phyloP scores from a whole-genome alignment of 495 filamentous ascomycete genomes.

The Immersiella caudata region DNA sequence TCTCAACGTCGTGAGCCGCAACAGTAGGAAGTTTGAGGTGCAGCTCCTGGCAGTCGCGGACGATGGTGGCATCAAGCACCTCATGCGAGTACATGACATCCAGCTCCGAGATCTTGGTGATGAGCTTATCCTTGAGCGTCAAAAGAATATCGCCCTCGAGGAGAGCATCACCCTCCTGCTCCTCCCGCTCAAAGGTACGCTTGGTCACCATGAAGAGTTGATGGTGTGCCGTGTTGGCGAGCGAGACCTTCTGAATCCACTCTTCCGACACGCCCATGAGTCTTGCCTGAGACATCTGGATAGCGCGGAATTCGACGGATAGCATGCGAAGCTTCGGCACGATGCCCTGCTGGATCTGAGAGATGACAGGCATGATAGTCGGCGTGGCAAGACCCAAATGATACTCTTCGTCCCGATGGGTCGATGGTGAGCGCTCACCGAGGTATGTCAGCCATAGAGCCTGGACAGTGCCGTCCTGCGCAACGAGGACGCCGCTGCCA shows the following conservation, averaged over 20 bases:
- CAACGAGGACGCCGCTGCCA: slow-evolving; percentile 89
- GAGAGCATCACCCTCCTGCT: slow-evolving; percentile 64
- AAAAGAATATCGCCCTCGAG: slow-evolving; percentile 93
- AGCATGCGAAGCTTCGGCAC: slow-evolving; percentile 84
- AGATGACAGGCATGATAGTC: slow-evolving; percentile 79
- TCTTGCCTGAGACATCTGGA: slow-evolving; percentile 96
- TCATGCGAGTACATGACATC: slow-evolving; percentile 96
- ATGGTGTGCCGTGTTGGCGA: slow-evolving; percentile 85
- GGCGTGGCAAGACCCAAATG: slow-evolving; percentile 92
- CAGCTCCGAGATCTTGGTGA: slow-evolving; percentile 88
- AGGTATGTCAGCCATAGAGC: slow-evolving; percentile 96
- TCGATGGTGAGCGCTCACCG: slow-evolving; percentile 77
- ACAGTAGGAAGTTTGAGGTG: slow-evolving; percentile 80
- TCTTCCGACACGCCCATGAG: slow-evolving; percentile 97
- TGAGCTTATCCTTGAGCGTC: slow-evolving; percentile 84
- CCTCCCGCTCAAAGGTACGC: slow-evolving; percentile 63
- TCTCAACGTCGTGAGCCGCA: slow-evolving; percentile 87
- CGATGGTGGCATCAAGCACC: slow-evolving; percentile 77
- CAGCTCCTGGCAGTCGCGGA: slow-evolving; percentile 84
- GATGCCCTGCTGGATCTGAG: slow-evolving; percentile 77
- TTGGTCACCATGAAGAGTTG: slow-evolving; percentile 99
- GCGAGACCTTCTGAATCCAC: slow-evolving; percentile 87
- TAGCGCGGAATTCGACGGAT: slow-evolving; percentile 89
- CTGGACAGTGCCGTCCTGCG: slow-evolving; percentile 88
- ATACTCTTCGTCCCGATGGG: slow-evolving; percentile 91